These are phyloP conservation scores for Cutaneotrichosporon sp. DNA, from an alignment of 1,284 basidiomycete species.

Conservation along the genomic window DNA sequence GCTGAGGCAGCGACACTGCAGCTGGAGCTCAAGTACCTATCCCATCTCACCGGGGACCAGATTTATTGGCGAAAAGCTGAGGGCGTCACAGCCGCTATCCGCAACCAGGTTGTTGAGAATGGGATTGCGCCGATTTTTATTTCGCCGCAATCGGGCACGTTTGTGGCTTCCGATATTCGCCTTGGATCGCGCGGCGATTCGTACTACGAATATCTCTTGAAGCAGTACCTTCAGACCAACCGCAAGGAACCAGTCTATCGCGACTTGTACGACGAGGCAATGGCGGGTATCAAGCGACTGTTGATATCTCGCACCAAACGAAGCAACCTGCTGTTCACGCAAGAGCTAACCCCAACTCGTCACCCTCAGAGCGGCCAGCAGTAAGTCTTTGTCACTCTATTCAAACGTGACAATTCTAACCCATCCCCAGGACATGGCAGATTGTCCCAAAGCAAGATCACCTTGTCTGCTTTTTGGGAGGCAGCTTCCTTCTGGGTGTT, in stretches of 20 bases:
- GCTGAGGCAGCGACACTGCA: constrained; percentile 81
- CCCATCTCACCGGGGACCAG: constrained; percentile 67
- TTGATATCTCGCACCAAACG: constrained; percentile 62
- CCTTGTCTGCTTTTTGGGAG: constrained; percentile 90
- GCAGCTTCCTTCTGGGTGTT: constrained; percentile 83
- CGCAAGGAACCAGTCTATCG: constrained; percentile 72
- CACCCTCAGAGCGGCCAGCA: constrained; percentile 31
- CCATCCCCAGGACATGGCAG: constrained; percentile 57
- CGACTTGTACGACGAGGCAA: constrained; percentile 80
- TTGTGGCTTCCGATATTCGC: constrained; percentile 70
- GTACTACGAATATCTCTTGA: constrained; percentile 90
- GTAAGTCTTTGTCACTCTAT: constrained; percentile 28
- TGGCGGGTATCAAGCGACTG: constrained; percentile 71
- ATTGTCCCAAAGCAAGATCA: constrained; percentile 87
- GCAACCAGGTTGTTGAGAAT: constrained; percentile 58
- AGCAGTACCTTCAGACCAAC: constrained; percentile 58
- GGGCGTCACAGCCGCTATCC: constrained; percentile 53
- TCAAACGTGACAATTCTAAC: no score
- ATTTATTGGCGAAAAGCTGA: constrained; percentile 79
- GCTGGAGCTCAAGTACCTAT: constrained; percentile 86
- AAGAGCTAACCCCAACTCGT: constrained; percentile 58
- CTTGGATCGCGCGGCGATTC: constrained; percentile 90
- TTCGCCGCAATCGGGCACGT: constrained; percentile 63
- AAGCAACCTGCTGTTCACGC: constrained; percentile 66
- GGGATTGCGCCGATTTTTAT: constrained; percentile 82